Conservation (phyloP, 345 rosid genomes). For the Gossypium ekmanianum region DNA sequence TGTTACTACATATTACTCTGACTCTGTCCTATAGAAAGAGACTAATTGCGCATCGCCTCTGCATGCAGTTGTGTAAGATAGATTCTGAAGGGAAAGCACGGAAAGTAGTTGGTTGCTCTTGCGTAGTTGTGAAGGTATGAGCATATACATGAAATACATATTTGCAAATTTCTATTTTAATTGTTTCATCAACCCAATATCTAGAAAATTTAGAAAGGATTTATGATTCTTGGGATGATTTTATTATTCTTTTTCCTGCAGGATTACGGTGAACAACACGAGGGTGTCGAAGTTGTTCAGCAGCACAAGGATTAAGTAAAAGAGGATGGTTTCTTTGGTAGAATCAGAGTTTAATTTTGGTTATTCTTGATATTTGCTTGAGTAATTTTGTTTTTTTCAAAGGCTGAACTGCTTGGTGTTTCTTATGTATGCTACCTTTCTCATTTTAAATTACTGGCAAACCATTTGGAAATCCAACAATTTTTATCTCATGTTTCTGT, state of each 20-base stretch:
- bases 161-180: neutral
- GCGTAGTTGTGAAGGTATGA: slow-evolving; percentile 70
- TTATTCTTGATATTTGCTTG: neutral
- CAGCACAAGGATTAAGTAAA: neutral
- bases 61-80: slow-evolving; percentile 67
- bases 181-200: neutral
- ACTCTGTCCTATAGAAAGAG: neutral
- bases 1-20: neutral
- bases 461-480: slow-evolving; percentile 1
- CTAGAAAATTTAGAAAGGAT: neutral
- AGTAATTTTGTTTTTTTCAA: neutral
- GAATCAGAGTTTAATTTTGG: neutral
- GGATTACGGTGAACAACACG: slow-evolving; percentile 10
- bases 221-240: neutral
- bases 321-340: neutral
- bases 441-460: neutral
- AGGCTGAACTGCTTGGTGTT: neutral
- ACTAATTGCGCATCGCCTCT: neutral
- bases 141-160: neutral
- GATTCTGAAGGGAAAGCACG: slow-evolving; percentile 77
- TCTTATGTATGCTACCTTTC: neutral
- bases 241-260: neutral
- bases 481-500: neutral
- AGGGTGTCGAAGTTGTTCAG: slow-evolving; percentile 5
- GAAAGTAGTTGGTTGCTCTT: slow-evolving; percentile 81